Base-by-base conservation (phyloP, 1,139 yeast genomes). In the Saccharomycopsis crataegensis region DNA sequence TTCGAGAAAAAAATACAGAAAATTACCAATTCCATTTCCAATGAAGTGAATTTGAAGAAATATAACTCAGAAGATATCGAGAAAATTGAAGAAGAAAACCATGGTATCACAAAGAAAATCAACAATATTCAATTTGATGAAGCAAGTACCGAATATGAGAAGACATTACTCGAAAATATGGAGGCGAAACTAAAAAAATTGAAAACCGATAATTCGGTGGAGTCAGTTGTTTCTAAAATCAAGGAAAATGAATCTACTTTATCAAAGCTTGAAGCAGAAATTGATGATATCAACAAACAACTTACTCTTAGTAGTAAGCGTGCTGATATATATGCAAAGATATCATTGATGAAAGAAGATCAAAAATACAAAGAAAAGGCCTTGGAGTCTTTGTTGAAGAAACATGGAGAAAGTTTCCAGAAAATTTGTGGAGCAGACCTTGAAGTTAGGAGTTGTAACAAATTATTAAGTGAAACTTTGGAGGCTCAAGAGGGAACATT, bases 281-380 rank as follows among this genome's bases (percentile, higher is more conserved):
- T 80, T 22, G 94, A 86, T 11, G 73, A 72, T 0, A 61, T 82
- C 28, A 77, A 78, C 54, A 73, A 73, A 22, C 75, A 78, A 45
- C 71, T 86, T 7, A 67, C 77, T 6, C 66, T 70, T 16, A 75
- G 78, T 14, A 82, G 79, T 59, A 76, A 76, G 58, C 85, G 81
- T 62, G 74, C 86, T 0, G 93, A 82, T 52, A 62, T 76, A 1
- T 70, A 77, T 57, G 82, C 86, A 0, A 79, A 76, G 59, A 62
- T 79, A 1, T 70, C 74, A 0, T 64, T 80, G 43, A 62, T 82
- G 14, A 64, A 64, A 17, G 77, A 74, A 46, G 72, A 74, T 49
- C 61, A 65, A 8, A 57, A 58, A 6, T 61, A 65, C 40, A 69
- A 69, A 52, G 63, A 62, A 42, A 60, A 62, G 3, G 69, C 70